Percentiles rank a stretch among this genome's conserved stretches.
Conservation (phyloP, 257 asterid genomes). For the Galeopsis tetrahit region DNA sequence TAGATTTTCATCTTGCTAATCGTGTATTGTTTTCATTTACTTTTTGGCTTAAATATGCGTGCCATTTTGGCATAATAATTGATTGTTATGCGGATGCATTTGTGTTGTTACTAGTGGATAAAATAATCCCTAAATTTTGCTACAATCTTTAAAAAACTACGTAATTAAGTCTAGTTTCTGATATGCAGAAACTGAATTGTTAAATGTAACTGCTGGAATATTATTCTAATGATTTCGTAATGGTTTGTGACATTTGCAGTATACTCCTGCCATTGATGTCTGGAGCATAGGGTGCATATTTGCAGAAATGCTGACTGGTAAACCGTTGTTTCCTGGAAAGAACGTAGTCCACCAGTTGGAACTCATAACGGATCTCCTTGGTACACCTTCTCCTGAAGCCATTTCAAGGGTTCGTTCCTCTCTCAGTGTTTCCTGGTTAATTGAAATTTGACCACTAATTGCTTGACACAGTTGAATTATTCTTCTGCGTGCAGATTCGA, state of each 20-base stretch:
- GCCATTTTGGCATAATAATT: neutral
- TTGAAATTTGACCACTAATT: constrained; percentile 9
- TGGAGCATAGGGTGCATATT: constrained; percentile 99
- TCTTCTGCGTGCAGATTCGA: constrained; percentile 62
- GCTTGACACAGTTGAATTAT: constrained; percentile 2
- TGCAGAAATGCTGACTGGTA: constrained; percentile 86
- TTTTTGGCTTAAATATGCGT: neutral
- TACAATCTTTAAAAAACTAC: neutral
- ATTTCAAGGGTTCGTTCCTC: constrained; percentile 76
- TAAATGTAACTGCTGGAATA: neutral
- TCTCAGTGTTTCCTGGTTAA: neutral
- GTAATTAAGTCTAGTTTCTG: neutral
- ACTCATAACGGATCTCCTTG: constrained; percentile 90
- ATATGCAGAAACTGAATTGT: neutral
- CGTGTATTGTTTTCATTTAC: neutral
- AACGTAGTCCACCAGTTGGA: constrained; percentile 93
- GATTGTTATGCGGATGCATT: neutral
- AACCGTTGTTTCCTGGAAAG: constrained; percentile 88
- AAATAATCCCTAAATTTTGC: neutral
- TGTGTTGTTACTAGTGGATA: neutral
- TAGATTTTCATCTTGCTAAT: constrained; percentile 1
- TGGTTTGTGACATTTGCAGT: constrained; percentile 50
- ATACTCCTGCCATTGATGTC: constrained; percentile 92
- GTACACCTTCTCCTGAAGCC: constrained; percentile 80
- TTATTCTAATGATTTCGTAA: constrained; percentile 8